phyloP scores from a whole-genome alignment of 441 rosid genomes.

The Bocquillonia castaneifolia region DNA sequence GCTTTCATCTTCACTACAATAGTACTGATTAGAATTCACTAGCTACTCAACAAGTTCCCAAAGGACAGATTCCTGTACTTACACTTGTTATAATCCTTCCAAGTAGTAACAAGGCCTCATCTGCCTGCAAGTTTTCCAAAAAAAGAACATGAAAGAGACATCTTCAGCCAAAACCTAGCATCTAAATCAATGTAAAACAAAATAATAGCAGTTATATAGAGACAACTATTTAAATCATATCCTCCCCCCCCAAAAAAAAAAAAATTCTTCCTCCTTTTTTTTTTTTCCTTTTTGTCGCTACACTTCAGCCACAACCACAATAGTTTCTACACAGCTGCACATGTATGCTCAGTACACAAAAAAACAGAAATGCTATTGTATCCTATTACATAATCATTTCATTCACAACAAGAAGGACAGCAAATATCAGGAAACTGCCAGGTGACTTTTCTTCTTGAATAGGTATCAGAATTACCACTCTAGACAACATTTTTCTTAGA shows the following conservation, averaged over 20 bases:
- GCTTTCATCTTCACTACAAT: background rate
- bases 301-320: background rate
- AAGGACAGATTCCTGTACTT: slow-evolving; percentile 31
- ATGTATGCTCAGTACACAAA: background rate
- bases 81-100: slow-evolving; percentile 68
- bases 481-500: background rate
- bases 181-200: background rate
- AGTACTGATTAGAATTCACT: background rate
- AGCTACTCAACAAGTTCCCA: slow-evolving; percentile 8
- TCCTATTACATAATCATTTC: background rate
- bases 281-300: background rate
- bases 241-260: background rate
- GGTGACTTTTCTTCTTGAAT: background rate
- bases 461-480: background rate
- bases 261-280: too few relatives aligned
- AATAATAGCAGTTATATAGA: background rate
- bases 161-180: slow-evolving; percentile 11
- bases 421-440: background rate
- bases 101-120: slow-evolving; percentile 71
- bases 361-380: background rate
- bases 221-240: too few relatives aligned
- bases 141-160: slow-evolving; percentile 17
- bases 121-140: slow-evolving; percentile 58
- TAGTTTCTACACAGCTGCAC: background rate
- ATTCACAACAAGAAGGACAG: background rate